A percentile compares a stretch with the other conserved stretches of the same genome.
phyloP scores from a whole-genome alignment of 169 alveolate species.

The Plasmodium vivax region DNA sequence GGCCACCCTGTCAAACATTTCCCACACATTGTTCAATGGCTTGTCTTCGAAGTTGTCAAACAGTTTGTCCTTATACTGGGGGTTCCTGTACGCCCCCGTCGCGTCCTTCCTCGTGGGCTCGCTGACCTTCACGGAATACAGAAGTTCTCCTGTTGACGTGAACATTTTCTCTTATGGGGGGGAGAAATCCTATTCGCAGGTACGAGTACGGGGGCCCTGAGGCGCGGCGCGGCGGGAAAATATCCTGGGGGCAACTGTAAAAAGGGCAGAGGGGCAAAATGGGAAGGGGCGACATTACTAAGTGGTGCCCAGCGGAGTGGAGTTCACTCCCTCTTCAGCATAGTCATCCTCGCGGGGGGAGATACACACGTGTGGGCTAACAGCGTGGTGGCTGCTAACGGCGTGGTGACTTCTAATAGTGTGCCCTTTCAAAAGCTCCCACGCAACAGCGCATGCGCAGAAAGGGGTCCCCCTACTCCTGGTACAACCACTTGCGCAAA shows the following conservation, averaged over 20 bases:
- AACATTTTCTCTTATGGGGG: slow-evolving; percentile 14
- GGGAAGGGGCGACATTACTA: not conserved
- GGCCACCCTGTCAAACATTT: not conserved
- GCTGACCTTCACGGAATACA: slow-evolving; percentile 32
- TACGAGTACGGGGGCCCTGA: not conserved
- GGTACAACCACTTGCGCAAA: not conserved
- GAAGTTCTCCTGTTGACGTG: not conserved
- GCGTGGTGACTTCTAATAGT: not conserved
- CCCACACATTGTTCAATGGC: slow-evolving; percentile 36
- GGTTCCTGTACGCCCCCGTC: slow-evolving; percentile 39
- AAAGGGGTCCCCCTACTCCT: not conserved
- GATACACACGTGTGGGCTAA: not conserved
- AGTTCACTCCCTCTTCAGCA: not conserved
- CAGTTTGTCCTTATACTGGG: slow-evolving; percentile 8
- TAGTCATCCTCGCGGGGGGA: not conserved
- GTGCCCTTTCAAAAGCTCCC: not conserved
- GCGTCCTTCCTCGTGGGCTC: slow-evolving; percentile 18
- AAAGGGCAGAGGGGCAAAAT: not conserved
- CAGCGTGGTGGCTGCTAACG: too few relatives aligned
- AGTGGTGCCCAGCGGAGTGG: not conserved
- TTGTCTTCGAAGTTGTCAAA: slow-evolving; percentile 17
- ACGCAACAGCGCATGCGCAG: not conserved
- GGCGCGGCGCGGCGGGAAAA: not conserved
- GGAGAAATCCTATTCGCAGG: not conserved
- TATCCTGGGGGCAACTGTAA: not conserved